A percentile compares a stretch with the other conserved stretches of the same genome.
These are phyloP conservation scores for Phoma herbarum DNA, from an alignment of 2,329 filamentous ascomycete genomes.

Conservation along the genomic window DNA sequence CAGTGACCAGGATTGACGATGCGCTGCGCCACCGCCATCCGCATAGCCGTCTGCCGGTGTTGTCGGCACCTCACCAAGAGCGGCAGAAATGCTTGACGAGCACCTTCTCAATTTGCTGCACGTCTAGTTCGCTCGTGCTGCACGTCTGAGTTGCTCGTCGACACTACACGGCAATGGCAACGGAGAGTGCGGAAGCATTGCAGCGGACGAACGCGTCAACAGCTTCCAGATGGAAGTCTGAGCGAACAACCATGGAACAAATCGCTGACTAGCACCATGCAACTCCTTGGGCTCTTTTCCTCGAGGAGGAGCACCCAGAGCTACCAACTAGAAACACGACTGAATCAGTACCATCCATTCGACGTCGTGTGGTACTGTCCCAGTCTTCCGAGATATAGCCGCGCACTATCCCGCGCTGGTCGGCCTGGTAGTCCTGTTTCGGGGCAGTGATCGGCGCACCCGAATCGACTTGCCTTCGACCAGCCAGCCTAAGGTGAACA, in stretches of 20 bases:
- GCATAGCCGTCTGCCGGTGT: conserved; percentile 13
- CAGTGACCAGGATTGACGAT: not conserved
- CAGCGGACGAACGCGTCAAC: not conserved
- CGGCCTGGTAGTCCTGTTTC: conserved; percentile 2
- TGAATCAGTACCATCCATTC: conserved; percentile 1
- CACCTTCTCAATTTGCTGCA: not conserved
- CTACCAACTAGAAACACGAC: not conserved
- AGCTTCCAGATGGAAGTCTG: not conserved
- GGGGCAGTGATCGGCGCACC: conserved; percentile 12
- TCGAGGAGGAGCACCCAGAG: not conserved
- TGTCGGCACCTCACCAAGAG: conserved; percentile 1
- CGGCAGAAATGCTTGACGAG: conserved; percentile 2
- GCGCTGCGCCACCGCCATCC: conserved; percentile 5
- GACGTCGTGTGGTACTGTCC: not conserved
- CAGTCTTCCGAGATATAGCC: conserved; percentile 3
- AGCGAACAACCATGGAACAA: not conserved
- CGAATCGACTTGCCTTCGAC: conserved; percentile 9
- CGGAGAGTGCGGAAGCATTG: not conserved
- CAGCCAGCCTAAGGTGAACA: not conserved
- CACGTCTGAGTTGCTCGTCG: not conserved
- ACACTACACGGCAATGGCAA: not conserved
- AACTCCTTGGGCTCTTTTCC: not conserved
- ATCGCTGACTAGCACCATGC: not conserved
- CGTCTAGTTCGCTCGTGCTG: too few species aligned
- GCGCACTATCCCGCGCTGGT: not conserved